These are phyloP conservation scores for Pseudogymnoascus sp. DNA, from an alignment of 2,329 filamentous ascomycete genomes.

Conservation along the genomic window DNA sequence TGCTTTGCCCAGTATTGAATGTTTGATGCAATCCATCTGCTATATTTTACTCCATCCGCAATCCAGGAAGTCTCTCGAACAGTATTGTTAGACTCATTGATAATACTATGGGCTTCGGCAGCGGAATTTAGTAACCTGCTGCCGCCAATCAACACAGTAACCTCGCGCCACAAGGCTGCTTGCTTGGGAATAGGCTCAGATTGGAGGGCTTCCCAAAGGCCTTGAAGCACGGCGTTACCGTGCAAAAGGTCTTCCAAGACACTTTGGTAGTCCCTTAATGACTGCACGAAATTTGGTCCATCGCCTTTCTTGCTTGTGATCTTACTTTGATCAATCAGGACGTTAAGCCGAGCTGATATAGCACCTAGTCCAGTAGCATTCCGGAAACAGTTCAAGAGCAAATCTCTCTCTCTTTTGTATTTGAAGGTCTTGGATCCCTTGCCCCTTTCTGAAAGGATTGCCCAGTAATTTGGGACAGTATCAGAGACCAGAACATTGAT, in stretches of 20 bases:
- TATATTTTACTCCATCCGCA: slow-evolving; percentile 25
- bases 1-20: slow-evolving; percentile 22
- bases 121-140: slow-evolving; percentile 51
- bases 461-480: slow-evolving; percentile 80
- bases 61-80: slow-evolving; percentile 25
- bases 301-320: slow-evolving; percentile 23
- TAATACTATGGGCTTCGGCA: slow-evolving; percentile 45
- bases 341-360: slow-evolving; percentile 61
- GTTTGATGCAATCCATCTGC: slow-evolving; percentile 27
- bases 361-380: slow-evolving; percentile 74
- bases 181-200: slow-evolving; percentile 34
- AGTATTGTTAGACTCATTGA: slow-evolving; percentile 26
- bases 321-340: slow-evolving; percentile 48
- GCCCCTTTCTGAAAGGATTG: slow-evolving; percentile 41
- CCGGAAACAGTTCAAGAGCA: slow-evolving; percentile 58
- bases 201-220: slow-evolving; percentile 39
- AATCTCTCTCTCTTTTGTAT: slow-evolving; percentile 31
- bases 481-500: slow-evolving; percentile 66
- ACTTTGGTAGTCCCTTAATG: slow-evolving; percentile 34
- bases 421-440: slow-evolving; percentile 19
- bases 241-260: slow-evolving; percentile 37
- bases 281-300: slow-evolving; percentile 28
- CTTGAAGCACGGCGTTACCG: slow-evolving; percentile 34
- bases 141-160: slow-evolving; percentile 49
- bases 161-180: slow-evolving; percentile 56